Base-by-base conservation (phyloP, 805 yeast species). In the Starmerella bombi region DNA sequence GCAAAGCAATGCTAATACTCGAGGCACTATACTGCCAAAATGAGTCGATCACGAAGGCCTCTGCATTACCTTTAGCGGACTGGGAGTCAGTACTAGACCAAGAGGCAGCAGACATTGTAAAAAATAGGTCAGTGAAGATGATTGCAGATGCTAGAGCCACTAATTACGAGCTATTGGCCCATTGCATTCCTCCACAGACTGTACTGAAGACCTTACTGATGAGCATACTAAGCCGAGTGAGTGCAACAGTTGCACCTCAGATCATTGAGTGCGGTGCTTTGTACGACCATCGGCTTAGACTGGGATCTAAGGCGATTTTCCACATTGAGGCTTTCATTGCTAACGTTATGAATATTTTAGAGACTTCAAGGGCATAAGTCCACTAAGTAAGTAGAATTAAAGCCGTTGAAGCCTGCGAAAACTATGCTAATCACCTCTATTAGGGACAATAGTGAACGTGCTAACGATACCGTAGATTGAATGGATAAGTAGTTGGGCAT, bases 251-350 rank as follows among this genome's bases (percentile, higher is more conserved):
- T 1, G 53, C 56, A 12, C 52, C 61, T 3, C 50, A 49, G 23
- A 49, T 64, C n/a, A 71, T 80, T 9, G 70, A 70, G 7, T 61
- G 74, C 4, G 71, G 93, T 2, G 55, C 67, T 1, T 78, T 74
- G 52, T 60, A 53, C 44, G 98, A 91, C 56, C 95, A 91, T 53
- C 71, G 98, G 42, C 66, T 91, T 44, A 74, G 85, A 43, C 62
- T 80, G 43, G 98, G 97, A 2, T 72, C 72, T 44, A 91, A 91
- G 59, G 82, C 85, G 29, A 88, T 91, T 10, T 91, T 83, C 60
- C 98, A 91, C 61, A 62, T 91, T 40, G 98, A 91, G 63, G 98
- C 97, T 1, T 91, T 84, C 56, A 72, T 82, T 16, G 95, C 96
- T 1, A 78, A 73, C 56, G 74, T 76, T 2, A 88, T 91, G 96